Conservation (phyloP, 345 rosid genomes). For the Iberis pinnata region DNA sequence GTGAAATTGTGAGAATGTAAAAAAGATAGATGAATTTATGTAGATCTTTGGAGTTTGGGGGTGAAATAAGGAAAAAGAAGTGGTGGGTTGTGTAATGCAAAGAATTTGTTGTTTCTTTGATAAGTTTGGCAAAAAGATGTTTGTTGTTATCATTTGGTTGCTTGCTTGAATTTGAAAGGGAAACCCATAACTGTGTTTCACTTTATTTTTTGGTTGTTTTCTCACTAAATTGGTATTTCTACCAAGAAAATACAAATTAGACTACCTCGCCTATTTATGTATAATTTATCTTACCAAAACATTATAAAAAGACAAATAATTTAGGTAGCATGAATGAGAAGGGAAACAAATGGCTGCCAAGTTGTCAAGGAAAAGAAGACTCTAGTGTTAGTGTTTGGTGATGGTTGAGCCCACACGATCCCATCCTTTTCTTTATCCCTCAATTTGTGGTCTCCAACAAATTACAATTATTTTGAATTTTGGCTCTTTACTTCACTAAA, state of each 20-base stretch:
- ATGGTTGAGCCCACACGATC: conserved; percentile 28
- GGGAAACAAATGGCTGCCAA: conserved; percentile 20
- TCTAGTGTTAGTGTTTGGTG: conserved; percentile 4
- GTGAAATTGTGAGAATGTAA: conserved; percentile 26
- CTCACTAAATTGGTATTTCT: neutral
- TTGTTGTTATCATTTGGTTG: conserved; percentile 23
- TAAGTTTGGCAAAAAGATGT: conserved; percentile 24
- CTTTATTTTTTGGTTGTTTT: neutral
- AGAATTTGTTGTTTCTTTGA: conserved; percentile 27
- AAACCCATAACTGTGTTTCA: conserved; percentile 3
- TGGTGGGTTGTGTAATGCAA: conserved; percentile 13
- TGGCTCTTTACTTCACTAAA: conserved; percentile 15
- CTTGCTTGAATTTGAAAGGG: conserved; percentile 16
- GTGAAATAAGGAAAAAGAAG: conserved; percentile 25
- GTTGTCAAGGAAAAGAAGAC: conserved; percentile 5
- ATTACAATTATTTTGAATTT: neutral
- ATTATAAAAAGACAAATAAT: neutral
- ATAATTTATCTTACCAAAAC: no score
- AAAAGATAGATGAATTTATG: conserved; percentile 27
- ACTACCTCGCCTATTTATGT: neutral
- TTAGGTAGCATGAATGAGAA: conserved; percentile 11
- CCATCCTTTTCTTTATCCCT: conserved; percentile 11
- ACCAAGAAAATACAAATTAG: neutral
- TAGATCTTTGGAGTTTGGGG: conserved; percentile 19
- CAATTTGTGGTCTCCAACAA: conserved; percentile 18